Base-by-base conservation (phyloP, 2,329 filamentous ascomycete genomes). In the Phialophora chinensis region DNA sequence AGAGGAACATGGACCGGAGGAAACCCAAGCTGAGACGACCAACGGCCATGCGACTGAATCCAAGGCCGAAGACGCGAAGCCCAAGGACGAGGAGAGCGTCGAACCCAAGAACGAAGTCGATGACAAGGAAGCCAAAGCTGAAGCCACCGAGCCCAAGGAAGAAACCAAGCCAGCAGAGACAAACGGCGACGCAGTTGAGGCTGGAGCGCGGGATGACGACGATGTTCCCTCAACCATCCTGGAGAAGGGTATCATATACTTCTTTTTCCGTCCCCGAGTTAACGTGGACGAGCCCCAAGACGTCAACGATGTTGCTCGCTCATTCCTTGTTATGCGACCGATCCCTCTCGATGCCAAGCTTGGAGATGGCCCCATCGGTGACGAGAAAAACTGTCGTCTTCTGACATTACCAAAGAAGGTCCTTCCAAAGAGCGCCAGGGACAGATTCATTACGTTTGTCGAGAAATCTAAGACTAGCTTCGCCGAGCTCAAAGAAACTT, bases 161-260 rank as follows among this genome's bases (percentile, higher is more conserved):
- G 60, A 60, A 2, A 25, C 55, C 31, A 54, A 66, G 47, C 42
- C 56, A 6, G 23, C 44, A 29, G 49, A 62, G 29, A 53, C 71
- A 35, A 67, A 71, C 31, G 66, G 73, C 42, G 75, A 78, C 59
- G 82, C 85, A 1, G 77, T 87, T 4, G 79, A 83, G 58, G 83
- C 85, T 1, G 77, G 82, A 20, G 75, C 84, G 59, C 82, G 85
- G 50, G 82, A 84, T 72, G 77, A 83, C 53, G 77, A 80, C 1
- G 77, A 80, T 2, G 77, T 85, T 47, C 82, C 87, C 1, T 86
- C 85, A 5, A 88, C 82, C 66, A 87, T 96, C 27, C 83, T 96
- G 2, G 93, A 97, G 75, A 96, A 95, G 74, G 93, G 93, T 3
- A 86, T 95, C 72, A 88, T 97, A 72, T 96, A 96, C 82, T 96